Evolutionary conservation across 2,329 filamentous ascomycete genomes (phyloP).

Genomic region (Clarireedia monteithiana): DNA sequence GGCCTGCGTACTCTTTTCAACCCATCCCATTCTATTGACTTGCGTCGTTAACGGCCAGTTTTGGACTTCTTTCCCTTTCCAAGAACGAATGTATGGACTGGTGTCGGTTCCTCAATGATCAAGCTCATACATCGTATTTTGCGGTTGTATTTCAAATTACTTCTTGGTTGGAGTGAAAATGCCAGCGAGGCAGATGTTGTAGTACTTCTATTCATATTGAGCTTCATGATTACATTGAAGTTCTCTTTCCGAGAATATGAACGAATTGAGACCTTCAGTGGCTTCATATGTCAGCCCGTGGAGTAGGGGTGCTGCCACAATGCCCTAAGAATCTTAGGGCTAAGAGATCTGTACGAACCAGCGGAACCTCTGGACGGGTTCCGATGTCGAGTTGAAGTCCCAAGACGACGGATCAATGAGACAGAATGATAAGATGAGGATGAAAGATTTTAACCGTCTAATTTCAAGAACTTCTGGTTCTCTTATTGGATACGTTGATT

Average conservation of each 20-base stretch:
- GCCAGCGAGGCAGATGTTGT: background rate
- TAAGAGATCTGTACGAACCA: background rate
- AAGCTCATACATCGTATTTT: background rate
- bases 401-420: too few species aligned
- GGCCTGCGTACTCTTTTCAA: constrained; percentile 35
- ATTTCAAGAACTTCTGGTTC: too few species aligned
- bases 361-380: background rate
- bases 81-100: background rate
- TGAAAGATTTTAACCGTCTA: too few species aligned
- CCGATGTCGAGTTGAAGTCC: too few species aligned
- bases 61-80: background rate
- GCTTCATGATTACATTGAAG: background rate
- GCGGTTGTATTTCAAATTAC: background rate
- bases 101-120: background rate
- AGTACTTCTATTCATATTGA: background rate
- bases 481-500: too few species aligned
- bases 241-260: background rate
- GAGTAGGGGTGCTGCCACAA: background rate
- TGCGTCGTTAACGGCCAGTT: constrained; percentile 2
- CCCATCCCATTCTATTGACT: constrained; percentile 35
- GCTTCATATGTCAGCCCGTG: background rate
- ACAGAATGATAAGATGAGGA: too few species aligned
- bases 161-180: too few species aligned
- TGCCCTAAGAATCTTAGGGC: background rate
- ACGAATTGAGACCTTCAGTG: background rate